These are phyloP conservation scores for Amborella trichopoda DNA, from an alignment of 164 flowering plant genomes.

Conservation along the genomic window DNA sequence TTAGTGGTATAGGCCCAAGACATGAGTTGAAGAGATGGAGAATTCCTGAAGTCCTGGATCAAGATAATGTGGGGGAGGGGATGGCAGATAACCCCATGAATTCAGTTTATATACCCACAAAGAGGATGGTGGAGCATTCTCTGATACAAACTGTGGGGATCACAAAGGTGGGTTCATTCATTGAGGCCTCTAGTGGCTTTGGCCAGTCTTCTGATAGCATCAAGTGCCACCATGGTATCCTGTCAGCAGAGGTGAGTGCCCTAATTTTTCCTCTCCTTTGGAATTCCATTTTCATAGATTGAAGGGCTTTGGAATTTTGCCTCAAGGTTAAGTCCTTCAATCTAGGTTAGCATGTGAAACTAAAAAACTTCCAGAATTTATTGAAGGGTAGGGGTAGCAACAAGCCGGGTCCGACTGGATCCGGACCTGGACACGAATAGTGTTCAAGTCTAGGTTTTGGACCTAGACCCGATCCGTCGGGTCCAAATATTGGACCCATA, in stretches of 20 bases:
- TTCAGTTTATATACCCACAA: conserved; percentile 54
- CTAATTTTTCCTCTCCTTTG: too few relatives aligned
- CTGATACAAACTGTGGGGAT: conserved; percentile 89
- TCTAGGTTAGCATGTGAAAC: too few relatives aligned
- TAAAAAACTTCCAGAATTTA: too few relatives aligned
- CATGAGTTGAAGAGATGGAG: conserved; percentile 45
- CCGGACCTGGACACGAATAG: too few relatives aligned
- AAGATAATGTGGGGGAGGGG: conserved; percentile 62
- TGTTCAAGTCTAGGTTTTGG: too few relatives aligned
- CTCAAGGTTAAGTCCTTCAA: too few relatives aligned
- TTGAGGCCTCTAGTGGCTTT: conserved; percentile 92
- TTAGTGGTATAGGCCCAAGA: conserved; percentile 83
- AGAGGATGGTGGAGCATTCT: conserved; percentile 46
- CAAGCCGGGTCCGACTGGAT: too few relatives aligned
- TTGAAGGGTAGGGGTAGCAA: too few relatives aligned
- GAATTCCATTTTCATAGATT: too few relatives aligned
- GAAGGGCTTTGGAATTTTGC: too few relatives aligned
- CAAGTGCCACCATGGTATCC: conserved; percentile 60
- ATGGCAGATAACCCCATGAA: conserved; percentile 93
- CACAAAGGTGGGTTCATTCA: conserved; percentile 67
- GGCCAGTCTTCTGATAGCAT: conserved; percentile 68
- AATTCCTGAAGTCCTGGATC: conserved; percentile 44
- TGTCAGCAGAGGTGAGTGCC: conserved; percentile 97
- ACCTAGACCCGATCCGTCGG: too few relatives aligned
- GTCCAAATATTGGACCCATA: too few relatives aligned